These are phyloP conservation scores for Claviceps quebecensis DNA, from an alignment of 2,329 filamentous ascomycete species.

Conservation along the genomic window DNA sequence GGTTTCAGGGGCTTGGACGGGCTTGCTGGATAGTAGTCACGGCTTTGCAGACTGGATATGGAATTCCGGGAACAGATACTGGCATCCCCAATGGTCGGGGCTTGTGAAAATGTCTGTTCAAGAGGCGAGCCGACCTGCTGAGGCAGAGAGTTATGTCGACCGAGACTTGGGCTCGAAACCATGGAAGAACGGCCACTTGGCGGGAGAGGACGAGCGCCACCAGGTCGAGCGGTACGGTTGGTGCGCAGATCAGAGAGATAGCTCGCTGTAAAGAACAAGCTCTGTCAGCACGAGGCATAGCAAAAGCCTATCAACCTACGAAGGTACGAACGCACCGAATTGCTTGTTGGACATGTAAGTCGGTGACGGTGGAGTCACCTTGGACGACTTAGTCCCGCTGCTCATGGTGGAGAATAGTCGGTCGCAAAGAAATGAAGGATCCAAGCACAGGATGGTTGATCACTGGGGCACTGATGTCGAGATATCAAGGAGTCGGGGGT, in stretches of 20 bases:
- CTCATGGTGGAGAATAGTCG: constrained; percentile 11
- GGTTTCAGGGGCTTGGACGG: constrained; percentile 35
- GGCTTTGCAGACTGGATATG: constrained; percentile 27
- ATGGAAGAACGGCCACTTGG: constrained; percentile 17
- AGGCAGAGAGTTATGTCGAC: constrained; percentile 18
- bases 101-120: constrained; percentile 16
- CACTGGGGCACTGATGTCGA: neutral
- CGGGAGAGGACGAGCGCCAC: constrained; percentile 53
- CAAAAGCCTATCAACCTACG: neutral
- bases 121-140: constrained; percentile 12
- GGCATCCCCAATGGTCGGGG: constrained; percentile 27
- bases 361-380: constrained; percentile 46
- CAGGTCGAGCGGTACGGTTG: constrained; percentile 52
- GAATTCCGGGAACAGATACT: constrained; percentile 40
- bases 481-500: neutral
- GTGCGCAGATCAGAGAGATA: constrained; percentile 60
- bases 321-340: constrained; percentile 35
- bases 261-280: constrained; percentile 32
- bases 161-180: constrained; percentile 14
- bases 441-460: neutral
- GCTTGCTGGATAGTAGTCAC: constrained; percentile 37
- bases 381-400: constrained; percentile 27
- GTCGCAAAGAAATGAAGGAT: neutral
- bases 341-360: constrained; percentile 54
- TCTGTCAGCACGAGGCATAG: neutral